phyloP scores from a whole-genome alignment of 2,329 filamentous ascomycete species.

The Scortechinia acanthostroma region DNA sequence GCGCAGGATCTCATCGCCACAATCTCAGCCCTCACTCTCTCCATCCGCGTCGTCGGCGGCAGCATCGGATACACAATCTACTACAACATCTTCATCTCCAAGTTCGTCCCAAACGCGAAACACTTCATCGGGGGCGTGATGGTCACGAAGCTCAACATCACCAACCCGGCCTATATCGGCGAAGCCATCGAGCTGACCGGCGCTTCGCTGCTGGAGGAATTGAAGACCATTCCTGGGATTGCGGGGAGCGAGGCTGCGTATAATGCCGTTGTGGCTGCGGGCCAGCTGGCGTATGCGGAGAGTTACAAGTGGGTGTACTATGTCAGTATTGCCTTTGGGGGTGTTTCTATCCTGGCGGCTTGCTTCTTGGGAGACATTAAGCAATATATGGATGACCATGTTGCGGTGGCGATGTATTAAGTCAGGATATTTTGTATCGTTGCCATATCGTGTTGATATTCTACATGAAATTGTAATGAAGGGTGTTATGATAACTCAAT shows the following conservation, averaged over 20 bases:
- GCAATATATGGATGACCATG: constrained; percentile 48
- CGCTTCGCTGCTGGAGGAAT: constrained; percentile 36
- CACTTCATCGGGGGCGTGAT: constrained; percentile 41
- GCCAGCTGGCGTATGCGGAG: constrained; percentile 45
- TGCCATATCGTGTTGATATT: no score
- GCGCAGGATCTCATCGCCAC: constrained; percentile 56
- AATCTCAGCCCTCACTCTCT: constrained; percentile 59
- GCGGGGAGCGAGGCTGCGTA: constrained; percentile 37
- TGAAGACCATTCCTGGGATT: constrained; percentile 41
- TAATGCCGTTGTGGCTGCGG: constrained; percentile 41
- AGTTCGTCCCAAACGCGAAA: constrained; percentile 32
- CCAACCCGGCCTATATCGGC: constrained; percentile 30
- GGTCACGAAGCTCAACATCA: constrained; percentile 36
- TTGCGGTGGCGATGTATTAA: constrained; percentile 43
- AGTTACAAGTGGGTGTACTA: constrained; percentile 57
- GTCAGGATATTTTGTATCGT: constrained; percentile 6
- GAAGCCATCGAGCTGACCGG: constrained; percentile 43
- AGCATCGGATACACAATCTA: constrained; percentile 54
- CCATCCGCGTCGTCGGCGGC: constrained; percentile 64
- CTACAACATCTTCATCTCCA: constrained; percentile 43
- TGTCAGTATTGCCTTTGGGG: constrained; percentile 54
- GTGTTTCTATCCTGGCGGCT: constrained; percentile 43
- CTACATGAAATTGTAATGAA: no score
- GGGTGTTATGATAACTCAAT: no score
- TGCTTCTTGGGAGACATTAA: constrained; percentile 51